phyloP scores from a whole-genome alignment of 805 yeast species.

The Suhomyces sp. region DNA sequence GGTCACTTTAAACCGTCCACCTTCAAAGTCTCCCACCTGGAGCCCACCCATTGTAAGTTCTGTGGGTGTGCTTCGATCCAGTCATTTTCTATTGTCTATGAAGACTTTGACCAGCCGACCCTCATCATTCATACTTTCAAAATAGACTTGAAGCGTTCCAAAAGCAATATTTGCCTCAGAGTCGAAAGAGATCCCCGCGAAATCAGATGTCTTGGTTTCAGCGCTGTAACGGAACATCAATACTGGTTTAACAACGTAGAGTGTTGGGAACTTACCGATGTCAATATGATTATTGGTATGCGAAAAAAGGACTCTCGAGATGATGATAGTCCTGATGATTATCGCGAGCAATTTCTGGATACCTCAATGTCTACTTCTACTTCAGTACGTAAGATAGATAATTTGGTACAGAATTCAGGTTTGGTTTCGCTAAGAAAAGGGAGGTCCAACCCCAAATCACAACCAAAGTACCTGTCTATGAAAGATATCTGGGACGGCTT shows the following conservation, averaged over 20 bases:
- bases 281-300: conserved; percentile 70
- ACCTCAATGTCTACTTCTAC: neutral
- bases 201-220: conserved; percentile 84
- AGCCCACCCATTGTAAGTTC: conserved; percentile 84
- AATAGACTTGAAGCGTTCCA: conserved; percentile 64
- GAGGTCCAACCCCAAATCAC: conserved; percentile 1
- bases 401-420: conserved; percentile 12
- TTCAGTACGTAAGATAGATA: neutral
- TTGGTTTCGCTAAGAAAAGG: conserved; percentile 20
- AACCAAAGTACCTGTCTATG: conserved; percentile 1
- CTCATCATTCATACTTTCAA: conserved; percentile 71
- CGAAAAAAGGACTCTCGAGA: conserved; percentile 27
- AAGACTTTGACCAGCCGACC: conserved; percentile 53
- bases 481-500: conserved; percentile 69
- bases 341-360: conserved; percentile 6
- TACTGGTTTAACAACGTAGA: conserved; percentile 66
- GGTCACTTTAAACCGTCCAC: conserved; percentile 60
- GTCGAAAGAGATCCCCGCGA: conserved; percentile 93
- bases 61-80: conserved; percentile 86
- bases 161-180: conserved; percentile 76
- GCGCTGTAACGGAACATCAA: conserved; percentile 65
- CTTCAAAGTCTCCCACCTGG: conserved; percentile 72
- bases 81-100: conserved; percentile 70
- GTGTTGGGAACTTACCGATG: conserved; percentile 76
- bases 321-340: conserved; percentile 17